Conservation (phyloP, 2,329 filamentous ascomycete species). For the Xylaria polymorpha region DNA sequence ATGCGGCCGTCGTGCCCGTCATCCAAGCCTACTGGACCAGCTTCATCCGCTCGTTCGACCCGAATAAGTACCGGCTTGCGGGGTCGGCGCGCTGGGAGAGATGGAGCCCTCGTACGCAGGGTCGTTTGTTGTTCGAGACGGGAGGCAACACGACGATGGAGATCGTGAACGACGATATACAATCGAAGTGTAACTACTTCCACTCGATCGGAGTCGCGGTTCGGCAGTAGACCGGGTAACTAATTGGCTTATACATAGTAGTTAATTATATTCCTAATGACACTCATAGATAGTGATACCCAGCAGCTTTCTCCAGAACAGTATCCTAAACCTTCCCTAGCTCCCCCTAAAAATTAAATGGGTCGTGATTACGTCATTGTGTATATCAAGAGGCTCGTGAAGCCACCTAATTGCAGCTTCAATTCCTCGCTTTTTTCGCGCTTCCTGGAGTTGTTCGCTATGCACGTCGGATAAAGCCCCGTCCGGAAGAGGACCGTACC, state of each 20-base stretch:
- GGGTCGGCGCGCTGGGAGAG: slow-evolving; percentile 45
- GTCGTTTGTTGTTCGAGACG: slow-evolving; percentile 58
- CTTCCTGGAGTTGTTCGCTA: background rate
- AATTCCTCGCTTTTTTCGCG: background rate
- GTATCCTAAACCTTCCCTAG: background rate
- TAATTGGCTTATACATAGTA: background rate
- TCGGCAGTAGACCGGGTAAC: slow-evolving; percentile 54
- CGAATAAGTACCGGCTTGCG: slow-evolving; percentile 60
- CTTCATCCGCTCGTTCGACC: slow-evolving; percentile 74
- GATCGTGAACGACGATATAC: slow-evolving; percentile 53
- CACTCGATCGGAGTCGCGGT: slow-evolving; percentile 59
- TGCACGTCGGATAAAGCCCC: background rate
- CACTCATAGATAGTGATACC: slow-evolving; percentile 9
- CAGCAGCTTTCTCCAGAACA: background rate
- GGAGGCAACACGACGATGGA: slow-evolving; percentile 59
- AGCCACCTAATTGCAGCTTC: background rate
- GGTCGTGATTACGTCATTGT: background rate
- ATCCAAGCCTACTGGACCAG: slow-evolving; percentile 80
- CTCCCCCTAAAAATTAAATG: background rate
- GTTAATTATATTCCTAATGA: slow-evolving; percentile 3
- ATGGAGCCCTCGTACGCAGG: slow-evolving; percentile 43
- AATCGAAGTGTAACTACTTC: slow-evolving; percentile 61
- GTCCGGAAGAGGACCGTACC: background rate
- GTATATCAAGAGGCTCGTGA: background rate
- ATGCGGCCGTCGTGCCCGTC: slow-evolving; percentile 67